These are phyloP conservation scores for Phoenix roebelenii DNA, from an alignment of 176 grass and related monocot species.

Conservation along the genomic window DNA sequence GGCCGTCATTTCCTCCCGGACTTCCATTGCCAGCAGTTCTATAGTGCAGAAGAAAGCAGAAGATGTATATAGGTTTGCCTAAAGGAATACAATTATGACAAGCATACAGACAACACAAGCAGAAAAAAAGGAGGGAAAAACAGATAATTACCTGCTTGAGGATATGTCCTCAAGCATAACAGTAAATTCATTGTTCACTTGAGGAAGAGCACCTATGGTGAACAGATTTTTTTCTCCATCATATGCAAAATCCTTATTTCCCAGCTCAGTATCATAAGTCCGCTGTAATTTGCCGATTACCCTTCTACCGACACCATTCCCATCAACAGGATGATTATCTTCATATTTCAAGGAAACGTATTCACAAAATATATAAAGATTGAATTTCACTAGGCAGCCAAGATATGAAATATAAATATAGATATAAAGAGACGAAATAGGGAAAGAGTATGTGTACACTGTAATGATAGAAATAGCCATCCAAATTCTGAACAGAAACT, in stretches of 20 bases:
- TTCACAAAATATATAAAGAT: neutral
- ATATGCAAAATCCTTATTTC: conserved; percentile 77
- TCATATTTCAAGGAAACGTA: conserved; percentile 81
- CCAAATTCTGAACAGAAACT: conserved; percentile 31
- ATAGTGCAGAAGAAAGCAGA: conserved; percentile 5
- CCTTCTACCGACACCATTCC: conserved; percentile 49
- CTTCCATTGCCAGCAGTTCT: conserved; percentile 50
- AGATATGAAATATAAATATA: no score
- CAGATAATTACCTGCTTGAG: conserved; percentile 42
- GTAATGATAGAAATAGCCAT: conserved; percentile 65
- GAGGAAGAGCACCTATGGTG: conserved; percentile 65
- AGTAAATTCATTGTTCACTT: conserved; percentile 55
- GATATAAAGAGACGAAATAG: no score
- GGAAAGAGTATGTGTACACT: conserved; percentile 27
- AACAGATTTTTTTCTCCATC: conserved; percentile 87
- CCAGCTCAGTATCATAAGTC: conserved; percentile 47
- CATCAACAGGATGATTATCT: conserved; percentile 68
- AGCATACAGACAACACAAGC: no score
- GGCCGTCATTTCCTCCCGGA: conserved; percentile 34
- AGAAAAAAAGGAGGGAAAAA: no score
- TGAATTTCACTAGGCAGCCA: no score
- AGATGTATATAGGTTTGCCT: neutral
- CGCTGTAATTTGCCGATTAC: conserved; percentile 72
- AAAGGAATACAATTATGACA: neutral
- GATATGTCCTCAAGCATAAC: conserved; percentile 57